Evolutionary conservation across 2,329 filamentous ascomycete species (phyloP), one percentile per base, ranked within the genome.

Genomic region (Exophiala lecanii-corni): DNA sequence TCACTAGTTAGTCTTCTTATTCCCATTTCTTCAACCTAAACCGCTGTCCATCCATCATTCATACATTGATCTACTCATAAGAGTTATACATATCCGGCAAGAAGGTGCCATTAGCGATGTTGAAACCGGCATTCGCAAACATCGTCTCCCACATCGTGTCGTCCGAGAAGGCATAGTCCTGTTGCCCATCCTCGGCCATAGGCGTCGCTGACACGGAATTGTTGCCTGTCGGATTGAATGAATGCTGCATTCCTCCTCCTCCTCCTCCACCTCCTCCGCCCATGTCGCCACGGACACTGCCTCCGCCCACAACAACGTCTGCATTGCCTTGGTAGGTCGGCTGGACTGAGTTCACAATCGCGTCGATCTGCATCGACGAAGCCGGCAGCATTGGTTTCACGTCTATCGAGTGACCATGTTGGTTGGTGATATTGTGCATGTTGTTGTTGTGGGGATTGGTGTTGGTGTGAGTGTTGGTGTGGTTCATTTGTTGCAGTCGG

Each of bases 71-170:
- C 23, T 26, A 26, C 23, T 33, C 30, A 17, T 9, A 33, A 6
- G 30, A 6, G 30, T 6, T 9, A 33, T 19, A 35, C 23, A 26
- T 12, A 16, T 50, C 54, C 7, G 49, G 44, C 32, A 56, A 25
- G 36, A 56, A 56, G 10, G 50, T 46, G 13, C 53, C 53, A 19
- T 39, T 50, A 30, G 26, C 49, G n/a, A 56, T 54, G 26, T 53
- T 56, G 39, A 56, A 55, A n/a, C 53, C 53, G 12, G 51, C 51
- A 39, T 52, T 45, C 2, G 53, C 51, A 43, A 56, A 56, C 17
- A 56, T 34, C 38, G 47, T 39, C 13, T 53, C 50, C 53, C 53
- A 56, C 9, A 46, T 43, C 20, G 33, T 36, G 17, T 49, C 50
- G 31, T 53, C 45, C 9, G 47, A 47, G 30, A 55, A 53, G 2